Evolutionary conservation across 2,329 filamentous ascomycete species (phyloP).

Genomic region (Trichoderma oligosporum): DNA sequence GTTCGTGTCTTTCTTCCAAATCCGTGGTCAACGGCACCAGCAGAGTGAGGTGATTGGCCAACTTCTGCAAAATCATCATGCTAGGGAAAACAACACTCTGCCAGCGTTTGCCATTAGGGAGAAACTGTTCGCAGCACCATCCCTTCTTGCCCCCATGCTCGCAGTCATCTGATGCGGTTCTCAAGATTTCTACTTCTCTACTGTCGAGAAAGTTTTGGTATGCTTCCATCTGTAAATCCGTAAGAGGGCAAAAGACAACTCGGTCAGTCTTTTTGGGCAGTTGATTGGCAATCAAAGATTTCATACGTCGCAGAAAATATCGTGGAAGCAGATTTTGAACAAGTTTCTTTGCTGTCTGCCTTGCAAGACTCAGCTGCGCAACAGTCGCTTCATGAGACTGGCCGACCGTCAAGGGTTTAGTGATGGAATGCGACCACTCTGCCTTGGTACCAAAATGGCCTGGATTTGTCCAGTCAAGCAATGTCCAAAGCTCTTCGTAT

Average conservation of each 20-base stretch:
- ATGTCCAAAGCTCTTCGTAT: slow-evolving; percentile 94
- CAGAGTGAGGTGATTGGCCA: slow-evolving; percentile 89
- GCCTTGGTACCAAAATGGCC: slow-evolving; percentile 60
- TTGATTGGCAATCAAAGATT: slow-evolving; percentile 85
- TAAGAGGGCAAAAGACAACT: slow-evolving; percentile 92
- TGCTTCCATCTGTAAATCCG: slow-evolving; percentile 71
- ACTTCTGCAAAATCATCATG: slow-evolving; percentile 77
- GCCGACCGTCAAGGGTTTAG: slow-evolving; percentile 75
- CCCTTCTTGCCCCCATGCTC: slow-evolving; percentile 63
- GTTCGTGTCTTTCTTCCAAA: slow-evolving; percentile 66
- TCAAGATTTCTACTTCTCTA: slow-evolving; percentile 65
- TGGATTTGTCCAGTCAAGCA: slow-evolving; percentile 94
- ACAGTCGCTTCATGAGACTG: slow-evolving; percentile 90
- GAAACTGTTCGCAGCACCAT: slow-evolving; percentile 68
- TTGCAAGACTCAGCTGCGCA: slow-evolving; percentile 73
- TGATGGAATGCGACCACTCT: slow-evolving; percentile 77
- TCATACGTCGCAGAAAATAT: slow-evolving; percentile 91
- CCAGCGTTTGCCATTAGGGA: slow-evolving; percentile 65
- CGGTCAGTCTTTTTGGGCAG: slow-evolving; percentile 91
- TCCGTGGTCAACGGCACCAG: slow-evolving; percentile 68
- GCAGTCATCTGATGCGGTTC: slow-evolving; percentile 63
- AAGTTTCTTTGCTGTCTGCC: slow-evolving; percentile 78
- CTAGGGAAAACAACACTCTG: slow-evolving; percentile 77
- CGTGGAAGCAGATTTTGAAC: slow-evolving; percentile 82
- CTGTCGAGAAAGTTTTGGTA: slow-evolving; percentile 77